Conservation (phyloP, 192 early-diverging fungal species). For the Mortierella claussenii region DNA sequence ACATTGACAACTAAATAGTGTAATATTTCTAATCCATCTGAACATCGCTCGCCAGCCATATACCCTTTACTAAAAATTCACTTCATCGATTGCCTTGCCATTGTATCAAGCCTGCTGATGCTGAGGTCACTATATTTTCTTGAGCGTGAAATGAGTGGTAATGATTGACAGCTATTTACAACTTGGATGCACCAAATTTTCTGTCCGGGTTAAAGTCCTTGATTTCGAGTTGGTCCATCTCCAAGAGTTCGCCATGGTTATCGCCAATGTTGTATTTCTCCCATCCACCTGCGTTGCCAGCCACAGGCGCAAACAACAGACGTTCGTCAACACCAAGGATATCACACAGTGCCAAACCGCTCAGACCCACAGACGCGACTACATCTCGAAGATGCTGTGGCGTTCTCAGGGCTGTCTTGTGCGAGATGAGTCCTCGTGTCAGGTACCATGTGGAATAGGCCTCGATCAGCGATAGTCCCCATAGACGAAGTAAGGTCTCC, state of each 20-base stretch:
- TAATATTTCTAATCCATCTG: background rate
- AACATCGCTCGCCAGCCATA: background rate
- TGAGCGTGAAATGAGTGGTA: background rate
- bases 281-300: slow-evolving; percentile 63
- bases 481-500: slow-evolving; percentile 54
- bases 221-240: slow-evolving; percentile 8
- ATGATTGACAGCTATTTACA: slow-evolving; percentile 2
- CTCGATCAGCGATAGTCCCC: slow-evolving; percentile 58
- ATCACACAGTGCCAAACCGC: slow-evolving; percentile 59
- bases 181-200: slow-evolving; percentile 20
- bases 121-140: no score
- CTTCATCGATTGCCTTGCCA: no score
- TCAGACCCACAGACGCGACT: slow-evolving; percentile 62
- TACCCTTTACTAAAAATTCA: background rate
- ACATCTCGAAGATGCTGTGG: slow-evolving; percentile 50
- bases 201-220: slow-evolving; percentile 18
- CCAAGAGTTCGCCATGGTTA: slow-evolving; percentile 65
- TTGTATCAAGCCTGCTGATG: no score
- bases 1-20: slow-evolving; percentile 29
- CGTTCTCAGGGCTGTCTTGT: slow-evolving; percentile 49
- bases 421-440: slow-evolving; percentile 55
- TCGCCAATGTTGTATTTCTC: slow-evolving; percentile 66
- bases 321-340: slow-evolving; percentile 67
- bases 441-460: slow-evolving; percentile 65
- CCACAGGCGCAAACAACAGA: slow-evolving; percentile 74